Base-by-base conservation (phyloP, 2,329 filamentous ascomycete genomes). In the Arachnomyces sp. region DNA sequence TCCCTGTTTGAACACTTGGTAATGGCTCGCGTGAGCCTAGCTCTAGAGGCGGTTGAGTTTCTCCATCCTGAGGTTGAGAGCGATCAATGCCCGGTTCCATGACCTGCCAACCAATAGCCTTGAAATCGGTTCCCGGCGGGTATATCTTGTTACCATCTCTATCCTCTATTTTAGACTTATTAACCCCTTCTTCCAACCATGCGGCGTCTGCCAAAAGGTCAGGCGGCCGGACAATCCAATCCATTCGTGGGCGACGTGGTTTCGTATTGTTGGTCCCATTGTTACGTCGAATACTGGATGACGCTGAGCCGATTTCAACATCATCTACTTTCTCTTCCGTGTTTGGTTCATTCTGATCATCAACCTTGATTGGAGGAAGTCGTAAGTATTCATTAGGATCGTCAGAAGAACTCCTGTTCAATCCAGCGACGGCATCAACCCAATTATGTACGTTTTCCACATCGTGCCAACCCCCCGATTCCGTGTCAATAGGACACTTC, bases 181-280 rank as follows among this genome's bases (percentile, higher is more conserved):
- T 88, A 43, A 82, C 71, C 25, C 76, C 78, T 53, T 89, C 80
- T 58, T 95, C 87, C 15, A 93, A 67, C 92, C 92, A 98, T 54
- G 89, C 86, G 1, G 84, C 74, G 66, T 98, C 92, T 3, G 89
- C 89, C 34, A 96, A 69, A 60, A 95, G 74, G 57, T 96, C 89
- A 41, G 85, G 81, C 1, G 90, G 86, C 33, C 84, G 78, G 13
- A 89, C 78, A 30, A 78, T 74, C 92, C 92, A 96, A 55, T 94
- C 88, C 16, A 88, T 79, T 44, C 86, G 78, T 1, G 84, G 82
- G 36, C 87, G 77, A 41, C 80, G 79, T 3, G 77, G 68, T 45
- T 87, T 87, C 9, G 70, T 67, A 25, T 56, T 62, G 34, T 61
- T 63, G 9, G 65, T 66, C 13, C 65, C 65, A 31, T 56, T 63